Conservation (phyloP, 257 asterid species). For the Parsonsia alboflavescens region DNA sequence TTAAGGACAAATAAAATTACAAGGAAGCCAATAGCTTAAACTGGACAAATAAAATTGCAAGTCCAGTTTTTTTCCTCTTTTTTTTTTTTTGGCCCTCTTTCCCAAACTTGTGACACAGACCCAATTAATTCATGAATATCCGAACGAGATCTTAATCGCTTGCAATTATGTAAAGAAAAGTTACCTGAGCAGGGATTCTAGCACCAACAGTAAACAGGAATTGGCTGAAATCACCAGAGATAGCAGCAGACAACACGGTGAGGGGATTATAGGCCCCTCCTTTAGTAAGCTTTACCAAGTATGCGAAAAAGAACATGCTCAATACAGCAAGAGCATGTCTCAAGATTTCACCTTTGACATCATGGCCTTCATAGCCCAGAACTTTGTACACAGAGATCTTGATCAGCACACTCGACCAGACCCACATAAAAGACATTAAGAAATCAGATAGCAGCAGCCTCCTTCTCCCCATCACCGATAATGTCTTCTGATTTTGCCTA, state of each 20-base stretch:
- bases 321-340: slow-evolving; percentile 34
- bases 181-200: slow-evolving; percentile 53
- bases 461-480: slow-evolving; percentile 20
- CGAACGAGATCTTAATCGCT: background rate
- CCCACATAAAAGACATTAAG: slow-evolving; percentile 75
- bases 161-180: background rate
- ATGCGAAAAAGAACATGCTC: slow-evolving; percentile 66
- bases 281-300: slow-evolving; percentile 34
- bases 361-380: slow-evolving; percentile 43
- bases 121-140: background rate
- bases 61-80: too few species aligned
- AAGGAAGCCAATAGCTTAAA: background rate
- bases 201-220: slow-evolving; percentile 35
- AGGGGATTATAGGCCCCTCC: slow-evolving; percentile 91
- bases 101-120: background rate
- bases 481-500: background rate
- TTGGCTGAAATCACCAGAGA: slow-evolving; percentile 58
- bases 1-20: background rate
- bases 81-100: background rate
- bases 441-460: slow-evolving; percentile 62
- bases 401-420: slow-evolving; percentile 64
- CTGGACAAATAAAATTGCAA: background rate
- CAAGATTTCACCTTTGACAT: slow-evolving; percentile 47
- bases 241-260: slow-evolving; percentile 51
- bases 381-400: slow-evolving; percentile 50